Evolutionary conservation across 2,329 filamentous ascomycete genomes (phyloP).

Genomic region (Epichloe sp.): DNA sequence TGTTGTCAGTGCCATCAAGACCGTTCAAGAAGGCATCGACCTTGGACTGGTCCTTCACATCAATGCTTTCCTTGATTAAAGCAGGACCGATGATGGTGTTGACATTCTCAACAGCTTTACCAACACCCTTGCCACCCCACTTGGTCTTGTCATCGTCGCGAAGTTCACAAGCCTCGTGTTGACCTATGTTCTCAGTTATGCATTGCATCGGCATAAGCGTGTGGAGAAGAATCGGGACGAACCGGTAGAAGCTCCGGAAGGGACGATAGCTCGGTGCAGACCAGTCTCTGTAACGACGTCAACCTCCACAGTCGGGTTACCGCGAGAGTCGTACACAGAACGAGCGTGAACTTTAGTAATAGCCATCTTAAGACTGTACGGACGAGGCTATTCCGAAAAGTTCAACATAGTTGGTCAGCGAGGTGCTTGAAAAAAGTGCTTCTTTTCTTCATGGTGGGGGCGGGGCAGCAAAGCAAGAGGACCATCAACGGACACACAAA

Average conservation of each 20-base stretch:
- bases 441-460: conserved; percentile 3
- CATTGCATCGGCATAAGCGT: conserved; percentile 11
- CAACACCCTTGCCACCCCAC: conserved; percentile 79
- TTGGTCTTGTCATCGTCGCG: conserved; percentile 79
- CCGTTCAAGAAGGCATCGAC: conserved; percentile 76
- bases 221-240: conserved; percentile 24
- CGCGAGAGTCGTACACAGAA: conserved; percentile 96
- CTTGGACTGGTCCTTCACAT: conserved; percentile 77
- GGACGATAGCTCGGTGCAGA: conserved; percentile 93
- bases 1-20: conserved; percentile 75
- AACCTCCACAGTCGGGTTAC: conserved; percentile 97
- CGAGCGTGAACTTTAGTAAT: conserved; percentile 85
- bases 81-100: conserved; percentile 69
- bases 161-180: conserved; percentile 85
- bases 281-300: conserved; percentile 93
- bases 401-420: neutral
- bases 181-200: conserved; percentile 40
- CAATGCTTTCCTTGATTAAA: conserved; percentile 68
- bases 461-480: conserved; percentile 2
- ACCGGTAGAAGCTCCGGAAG: conserved; percentile 92
- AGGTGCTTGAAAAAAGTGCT: neutral
- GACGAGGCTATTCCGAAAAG: neutral
- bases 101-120: conserved; percentile 77
- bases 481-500: neutral
- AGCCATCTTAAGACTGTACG: conserved; percentile 52